Percentiles rank a stretch among this genome's conserved stretches.
Conservation (phyloP, 495 filamentous ascomycete genomes). For the Aspergillus olivimuriae region DNA sequence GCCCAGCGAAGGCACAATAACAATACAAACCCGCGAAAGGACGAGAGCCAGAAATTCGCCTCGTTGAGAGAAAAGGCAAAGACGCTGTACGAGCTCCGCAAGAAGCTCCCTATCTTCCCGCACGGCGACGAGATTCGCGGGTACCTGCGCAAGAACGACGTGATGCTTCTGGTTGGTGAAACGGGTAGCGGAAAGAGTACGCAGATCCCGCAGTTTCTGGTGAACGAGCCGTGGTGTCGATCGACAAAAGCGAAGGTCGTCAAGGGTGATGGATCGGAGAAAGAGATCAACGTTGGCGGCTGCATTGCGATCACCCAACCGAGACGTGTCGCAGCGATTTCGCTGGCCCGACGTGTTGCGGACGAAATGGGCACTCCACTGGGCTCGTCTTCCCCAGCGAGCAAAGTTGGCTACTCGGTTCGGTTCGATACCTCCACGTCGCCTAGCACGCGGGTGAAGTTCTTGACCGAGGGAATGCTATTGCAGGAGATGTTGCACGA, state of each 20-base stretch:
- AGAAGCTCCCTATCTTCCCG: constrained; percentile 75
- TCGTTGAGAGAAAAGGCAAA: constrained; percentile 41
- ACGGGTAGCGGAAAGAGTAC: constrained; percentile 97
- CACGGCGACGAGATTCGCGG: constrained; percentile 63
- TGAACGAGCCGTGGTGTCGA: constrained; percentile 72
- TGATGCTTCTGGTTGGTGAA: constrained; percentile 84
- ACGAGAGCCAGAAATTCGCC: constrained; percentile 17
- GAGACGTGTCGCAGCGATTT: constrained; percentile 88
- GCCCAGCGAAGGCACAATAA: background rate
- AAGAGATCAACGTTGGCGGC: constrained; percentile 60
- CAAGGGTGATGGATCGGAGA: constrained; percentile 28
- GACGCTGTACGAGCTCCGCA: constrained; percentile 44
- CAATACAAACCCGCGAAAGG: background rate
- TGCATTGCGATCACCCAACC: constrained; percentile 96
- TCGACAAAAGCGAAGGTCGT: constrained; percentile 45
- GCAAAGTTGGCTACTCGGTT: constrained; percentile 86
- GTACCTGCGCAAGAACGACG: constrained; percentile 59
- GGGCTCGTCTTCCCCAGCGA: constrained; percentile 54
- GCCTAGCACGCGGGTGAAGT: constrained; percentile 78
- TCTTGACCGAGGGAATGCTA: constrained; percentile 93
- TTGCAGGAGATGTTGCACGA: constrained; percentile 90
- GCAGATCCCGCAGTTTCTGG: constrained; percentile 88
- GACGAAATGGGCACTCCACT: constrained; percentile 84
- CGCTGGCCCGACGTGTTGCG: constrained; percentile 81
- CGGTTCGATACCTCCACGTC: constrained; percentile 82